These are phyloP conservation scores for Corylus americana DNA, from an alignment of 306 rosid species.

Conservation along the genomic window DNA sequence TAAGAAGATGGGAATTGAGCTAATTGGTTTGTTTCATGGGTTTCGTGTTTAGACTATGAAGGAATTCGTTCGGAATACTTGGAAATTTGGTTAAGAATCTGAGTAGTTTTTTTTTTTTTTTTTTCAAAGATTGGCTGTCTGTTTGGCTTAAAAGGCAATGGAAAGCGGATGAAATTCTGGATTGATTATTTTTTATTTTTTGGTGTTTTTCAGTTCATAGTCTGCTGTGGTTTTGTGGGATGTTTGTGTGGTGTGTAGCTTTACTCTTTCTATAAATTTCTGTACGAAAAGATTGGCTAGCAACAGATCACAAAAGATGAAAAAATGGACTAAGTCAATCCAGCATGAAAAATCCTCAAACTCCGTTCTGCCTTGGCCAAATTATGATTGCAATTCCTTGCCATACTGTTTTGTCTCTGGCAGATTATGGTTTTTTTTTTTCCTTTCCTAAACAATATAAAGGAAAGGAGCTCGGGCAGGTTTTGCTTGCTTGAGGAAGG, in stretches of 20 bases:
- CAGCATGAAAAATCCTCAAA: not conserved
- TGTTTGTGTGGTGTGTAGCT: too few species aligned
- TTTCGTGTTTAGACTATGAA: not conserved
- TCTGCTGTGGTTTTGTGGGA: too few species aligned
- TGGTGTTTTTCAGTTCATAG: not conserved
- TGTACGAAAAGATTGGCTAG: not conserved
- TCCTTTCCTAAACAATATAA: too few species aligned
- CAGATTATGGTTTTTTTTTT: not conserved
- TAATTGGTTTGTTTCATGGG: not conserved
- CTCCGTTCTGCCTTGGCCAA: not conserved
- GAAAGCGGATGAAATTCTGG: not conserved
- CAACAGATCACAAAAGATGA: not conserved
- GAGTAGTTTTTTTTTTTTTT: not conserved
- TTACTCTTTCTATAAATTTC: too few species aligned
- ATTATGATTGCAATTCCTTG: not conserved
- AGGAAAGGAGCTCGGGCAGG: too few species aligned
- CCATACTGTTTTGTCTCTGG: not conserved
- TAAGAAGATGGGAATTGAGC: not conserved
- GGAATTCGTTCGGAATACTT: not conserved
- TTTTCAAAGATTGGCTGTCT: not conserved
- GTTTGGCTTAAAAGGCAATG: not conserved
- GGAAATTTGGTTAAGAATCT: too few species aligned
- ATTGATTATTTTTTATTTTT: not conserved
- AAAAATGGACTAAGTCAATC: not conserved
- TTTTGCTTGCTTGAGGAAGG: not conserved